Base-by-base conservation (phyloP, 352 stramenopile genomes). In the Elongisporangium anandrum region DNA sequence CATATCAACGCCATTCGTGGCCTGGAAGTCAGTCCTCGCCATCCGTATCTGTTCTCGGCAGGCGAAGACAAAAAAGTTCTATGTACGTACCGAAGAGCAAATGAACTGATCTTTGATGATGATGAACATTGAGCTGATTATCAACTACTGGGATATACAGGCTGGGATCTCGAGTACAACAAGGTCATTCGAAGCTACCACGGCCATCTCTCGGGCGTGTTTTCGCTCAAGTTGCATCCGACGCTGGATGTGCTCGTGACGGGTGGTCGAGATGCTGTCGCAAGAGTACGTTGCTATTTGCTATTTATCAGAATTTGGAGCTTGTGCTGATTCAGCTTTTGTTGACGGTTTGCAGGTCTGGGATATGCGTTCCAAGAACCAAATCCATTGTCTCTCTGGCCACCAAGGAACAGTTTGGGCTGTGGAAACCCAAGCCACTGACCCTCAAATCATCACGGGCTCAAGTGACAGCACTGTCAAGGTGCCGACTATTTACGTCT, bases 121-220 rank as follows among this genome's bases (percentile, higher is more conserved):
- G 26, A 12, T 13, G 26, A 38, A 9, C 34, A 45, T 12, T 2
- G 10, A 45, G 34, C 34, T 45, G 17, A 45, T 8, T 15, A 4
- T 16, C 17, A 12, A 45, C 17, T 3, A 4, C 2, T 45, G 34
- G 34, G 34, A 45, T 17, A 3, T 45, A n/a, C 56, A 81, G 73
- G 94, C 77, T 99, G 97, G 97, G 97, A 99, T 76, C 79, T 99
- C 53, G 97, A 99, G 85, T 98, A 97, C 66, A 99, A 99, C 77
- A 98, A 99, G 73, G 96, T 99, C 26, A 98, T 99, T 59, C 88
- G 98, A 9, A 98, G 98, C 79, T 99, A 99, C 79, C 97, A 99
- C 71, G 98, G 98, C n/a, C 98, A 99, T 68, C 77, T 99, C n/a
- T 97, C 81, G 21, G 97, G 97, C 13, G 96, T 99, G 9, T 99